A percentile compares a stretch with the other conserved stretches of the same genome.
Conservation (phyloP, 1,284 basidiomycete species). For the Exsudoporus floridanus region DNA sequence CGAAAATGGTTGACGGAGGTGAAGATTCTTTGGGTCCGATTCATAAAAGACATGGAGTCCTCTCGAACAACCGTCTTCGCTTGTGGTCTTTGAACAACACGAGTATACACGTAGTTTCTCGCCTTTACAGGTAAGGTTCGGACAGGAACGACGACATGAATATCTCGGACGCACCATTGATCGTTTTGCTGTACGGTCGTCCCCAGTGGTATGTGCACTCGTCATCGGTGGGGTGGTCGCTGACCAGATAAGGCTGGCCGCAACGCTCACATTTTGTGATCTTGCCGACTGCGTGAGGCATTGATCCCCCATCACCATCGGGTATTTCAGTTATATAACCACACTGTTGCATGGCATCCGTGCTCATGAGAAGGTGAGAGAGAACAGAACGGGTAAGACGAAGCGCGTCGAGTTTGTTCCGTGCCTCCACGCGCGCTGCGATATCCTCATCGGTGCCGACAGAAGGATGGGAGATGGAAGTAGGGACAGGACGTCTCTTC, state of each 20-base stretch:
- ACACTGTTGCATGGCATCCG: slow-evolving; percentile 62
- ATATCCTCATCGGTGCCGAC: slow-evolving; percentile 80
- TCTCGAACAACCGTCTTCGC: slow-evolving; percentile 60
- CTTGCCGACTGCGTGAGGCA: slow-evolving; percentile 68
- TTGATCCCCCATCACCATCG: slow-evolving; percentile 53
- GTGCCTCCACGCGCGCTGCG: slow-evolving; percentile 54
- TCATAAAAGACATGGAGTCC: slow-evolving; percentile 82
- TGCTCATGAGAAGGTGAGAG: slow-evolving; percentile 56
- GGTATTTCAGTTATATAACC: slow-evolving; percentile 75
- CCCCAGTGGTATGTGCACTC: slow-evolving; percentile 87
- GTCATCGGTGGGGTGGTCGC: slow-evolving; percentile 52
- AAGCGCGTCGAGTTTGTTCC: slow-evolving; percentile 57
- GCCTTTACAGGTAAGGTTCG: slow-evolving; percentile 42
- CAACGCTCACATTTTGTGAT: slow-evolving; percentile 79
- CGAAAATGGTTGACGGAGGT: slow-evolving; percentile 74
- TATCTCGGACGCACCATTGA: slow-evolving; percentile 50
- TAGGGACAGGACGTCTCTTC: slow-evolving; percentile 69
- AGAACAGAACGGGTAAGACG: slow-evolving; percentile 56
- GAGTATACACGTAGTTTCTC: slow-evolving; percentile 63
- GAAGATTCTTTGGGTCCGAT: slow-evolving; percentile 64
- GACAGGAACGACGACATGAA: slow-evolving; percentile 13
- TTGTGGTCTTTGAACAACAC: slow-evolving; percentile 62
- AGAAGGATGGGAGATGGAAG: slow-evolving; percentile 63
- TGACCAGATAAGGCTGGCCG: slow-evolving; percentile 64
- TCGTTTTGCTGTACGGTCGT: slow-evolving; percentile 53